Evolutionary conservation across 495 filamentous ascomycete genomes (phyloP).

Genomic region (Neurospora sp.): DNA sequence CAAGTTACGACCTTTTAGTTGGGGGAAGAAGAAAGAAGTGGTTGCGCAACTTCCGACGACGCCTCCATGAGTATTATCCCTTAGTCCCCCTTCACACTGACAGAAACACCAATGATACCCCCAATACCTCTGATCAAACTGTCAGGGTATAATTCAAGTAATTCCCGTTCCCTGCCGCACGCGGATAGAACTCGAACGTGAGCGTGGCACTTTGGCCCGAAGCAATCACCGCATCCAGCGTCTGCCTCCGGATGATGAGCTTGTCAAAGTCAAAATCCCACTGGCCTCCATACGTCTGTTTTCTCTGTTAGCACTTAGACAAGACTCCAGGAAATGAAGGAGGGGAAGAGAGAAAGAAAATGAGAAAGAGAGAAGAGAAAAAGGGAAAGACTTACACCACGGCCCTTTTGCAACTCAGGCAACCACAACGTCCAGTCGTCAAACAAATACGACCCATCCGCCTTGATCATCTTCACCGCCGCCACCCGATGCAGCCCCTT

Average conservation of each 20-base stretch:
- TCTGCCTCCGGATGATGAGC: constrained; percentile 34
- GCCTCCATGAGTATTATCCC: neutral
- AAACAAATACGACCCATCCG: constrained; percentile 39
- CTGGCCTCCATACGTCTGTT: constrained; percentile 37
- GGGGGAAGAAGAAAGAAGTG: neutral
- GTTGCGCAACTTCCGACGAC: neutral
- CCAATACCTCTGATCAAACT: constrained; percentile 15
- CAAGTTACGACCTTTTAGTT: neutral
- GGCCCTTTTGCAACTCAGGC: constrained; percentile 43
- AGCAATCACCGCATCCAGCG: constrained; percentile 36
- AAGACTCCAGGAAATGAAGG: neutral
- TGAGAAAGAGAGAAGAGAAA: neutral
- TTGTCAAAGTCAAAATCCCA: constrained; percentile 39
- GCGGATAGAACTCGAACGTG: constrained; percentile 44
- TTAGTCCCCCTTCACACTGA: neutral
- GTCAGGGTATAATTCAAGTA: constrained; percentile 38
- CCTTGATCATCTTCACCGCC: constrained; percentile 43
- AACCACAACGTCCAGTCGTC: constrained; percentile 51
- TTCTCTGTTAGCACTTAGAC: neutral
- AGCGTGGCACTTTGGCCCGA: constrained; percentile 37
- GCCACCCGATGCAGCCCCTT: constrained; percentile 38
- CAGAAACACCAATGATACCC: neutral
- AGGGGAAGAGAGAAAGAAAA: neutral
- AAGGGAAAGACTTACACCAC: constrained; percentile 6
- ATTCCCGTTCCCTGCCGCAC: constrained; percentile 28